Evolutionary conservation across 2,329 filamentous ascomycete genomes (phyloP).

Genomic region (Penicillium sp.): DNA sequence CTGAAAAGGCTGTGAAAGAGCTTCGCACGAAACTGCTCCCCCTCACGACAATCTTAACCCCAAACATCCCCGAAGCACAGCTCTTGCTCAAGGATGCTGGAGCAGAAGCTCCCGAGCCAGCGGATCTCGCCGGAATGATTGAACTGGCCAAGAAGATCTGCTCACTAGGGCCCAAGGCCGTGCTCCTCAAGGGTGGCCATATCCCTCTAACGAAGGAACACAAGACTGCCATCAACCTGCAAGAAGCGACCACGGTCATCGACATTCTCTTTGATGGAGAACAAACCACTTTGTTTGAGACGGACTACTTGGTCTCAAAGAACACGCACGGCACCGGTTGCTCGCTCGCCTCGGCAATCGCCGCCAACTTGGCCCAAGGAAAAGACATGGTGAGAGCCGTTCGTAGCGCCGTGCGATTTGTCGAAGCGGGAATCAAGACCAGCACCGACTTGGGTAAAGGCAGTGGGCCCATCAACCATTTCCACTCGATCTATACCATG

Average conservation of each 20-base stretch:
- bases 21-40: conserved; percentile 43
- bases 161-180: conserved; percentile 69
- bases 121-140: conserved; percentile 65
- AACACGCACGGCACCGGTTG: conserved; percentile 96
- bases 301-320: conserved; percentile 66
- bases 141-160: conserved; percentile 65
- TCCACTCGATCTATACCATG: conserved; percentile 60
- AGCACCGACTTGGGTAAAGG: conserved; percentile 57
- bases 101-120: conserved; percentile 45
- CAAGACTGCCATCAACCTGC: conserved; percentile 55
- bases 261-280: conserved; percentile 71
- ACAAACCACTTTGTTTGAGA: conserved; percentile 58
- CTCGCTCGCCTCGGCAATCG: conserved; percentile 76
- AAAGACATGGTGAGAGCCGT: conserved; percentile 52
- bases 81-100: conserved; percentile 46
- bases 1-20: conserved; percentile 41
- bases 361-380: conserved; percentile 58
- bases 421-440: conserved; percentile 60
- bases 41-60: conserved; percentile 47
- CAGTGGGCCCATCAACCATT: conserved; percentile 65
- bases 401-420: conserved; percentile 56
- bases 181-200: conserved; percentile 89
- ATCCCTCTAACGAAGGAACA: conserved; percentile 68
- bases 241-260: conserved; percentile 65
- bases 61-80: conserved; percentile 50